Evolutionary conservation across 2,329 filamentous ascomycete genomes (phyloP).

Genomic region (Pestalotiopsis sp.): DNA sequence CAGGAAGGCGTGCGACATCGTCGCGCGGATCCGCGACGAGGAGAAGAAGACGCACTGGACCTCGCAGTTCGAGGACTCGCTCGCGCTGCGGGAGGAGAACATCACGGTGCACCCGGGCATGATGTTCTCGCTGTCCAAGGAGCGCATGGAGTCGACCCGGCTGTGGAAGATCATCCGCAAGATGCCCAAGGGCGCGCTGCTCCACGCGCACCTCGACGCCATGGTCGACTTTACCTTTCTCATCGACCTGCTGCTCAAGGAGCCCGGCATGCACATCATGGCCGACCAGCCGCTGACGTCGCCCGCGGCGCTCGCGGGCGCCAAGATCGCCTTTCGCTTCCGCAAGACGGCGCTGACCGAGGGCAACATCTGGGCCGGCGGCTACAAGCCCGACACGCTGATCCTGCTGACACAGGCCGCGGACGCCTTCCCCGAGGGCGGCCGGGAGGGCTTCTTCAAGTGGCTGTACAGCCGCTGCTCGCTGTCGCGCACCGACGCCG

Average conservation of each 20-base stretch:
- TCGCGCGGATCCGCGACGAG: conserved; percentile 75
- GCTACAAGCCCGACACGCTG: conserved; percentile 62
- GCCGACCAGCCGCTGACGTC: conserved; percentile 58
- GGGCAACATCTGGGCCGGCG: conserved; percentile 64
- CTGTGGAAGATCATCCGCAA: conserved; percentile 82
- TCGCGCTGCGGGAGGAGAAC: conserved; percentile 61
- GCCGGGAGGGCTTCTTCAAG: conserved; percentile 69
- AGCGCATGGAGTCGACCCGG: conserved; percentile 81
- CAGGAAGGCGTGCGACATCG: conserved; percentile 75
- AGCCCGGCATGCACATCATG: conserved; percentile 75
- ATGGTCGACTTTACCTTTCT: conserved; percentile 89
- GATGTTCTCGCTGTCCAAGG: conserved; percentile 88
- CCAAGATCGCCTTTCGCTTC: conserved; percentile 65
- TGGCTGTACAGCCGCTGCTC: conserved; percentile 78
- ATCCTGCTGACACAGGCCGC: conserved; percentile 66
- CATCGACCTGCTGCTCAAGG: conserved; percentile 70
- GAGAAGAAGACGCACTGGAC: conserved; percentile 82
- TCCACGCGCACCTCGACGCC: conserved; percentile 89
- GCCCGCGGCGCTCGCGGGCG: conserved; percentile 53
- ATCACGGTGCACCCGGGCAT: conserved; percentile 81
- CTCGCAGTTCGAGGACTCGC: conserved; percentile 68
- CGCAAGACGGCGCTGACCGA: conserved; percentile 46
- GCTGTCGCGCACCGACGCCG: conserved; percentile 71
- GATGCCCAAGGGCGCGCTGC: conserved; percentile 86
- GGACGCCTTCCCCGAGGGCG: conserved; percentile 73